Conservation (phyloP, 805 yeast species). For the Ogataea nakhonphanomensis region DNA sequence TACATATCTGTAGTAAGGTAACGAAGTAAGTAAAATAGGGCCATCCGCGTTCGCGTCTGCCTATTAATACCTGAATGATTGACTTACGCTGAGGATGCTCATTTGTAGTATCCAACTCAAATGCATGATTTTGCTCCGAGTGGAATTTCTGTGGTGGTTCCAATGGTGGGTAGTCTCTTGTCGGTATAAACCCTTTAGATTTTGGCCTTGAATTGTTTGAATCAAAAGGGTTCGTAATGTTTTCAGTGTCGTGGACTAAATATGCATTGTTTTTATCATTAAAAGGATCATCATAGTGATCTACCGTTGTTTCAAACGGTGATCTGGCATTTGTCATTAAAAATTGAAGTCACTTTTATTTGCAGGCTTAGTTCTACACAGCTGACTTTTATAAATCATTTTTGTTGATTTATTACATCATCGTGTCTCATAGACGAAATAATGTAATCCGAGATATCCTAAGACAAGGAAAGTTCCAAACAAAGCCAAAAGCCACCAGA, state of each 20-base stretch:
- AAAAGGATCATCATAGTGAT: constrained; percentile 9
- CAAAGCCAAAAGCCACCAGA: constrained; percentile 55
- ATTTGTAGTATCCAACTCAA: not conserved
- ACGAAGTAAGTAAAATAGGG: constrained; percentile 34
- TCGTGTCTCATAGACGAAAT: constrained; percentile 71
- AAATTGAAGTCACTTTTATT: not conserved
- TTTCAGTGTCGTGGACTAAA: not conserved
- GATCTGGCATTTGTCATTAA: not conserved
- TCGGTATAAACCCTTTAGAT: no score
- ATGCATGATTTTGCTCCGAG: no score
- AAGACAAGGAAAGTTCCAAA: constrained; percentile 53
- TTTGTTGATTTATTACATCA: constrained; percentile 25
- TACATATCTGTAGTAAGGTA: constrained; percentile 46
- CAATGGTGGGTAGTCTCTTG: no score
- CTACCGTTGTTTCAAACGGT: constrained; percentile 3
- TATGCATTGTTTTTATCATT: constrained; percentile 7
- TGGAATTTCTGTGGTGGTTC: no score
- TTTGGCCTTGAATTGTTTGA: not conserved
- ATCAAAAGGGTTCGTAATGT: constrained; percentile 1
- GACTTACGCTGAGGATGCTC: not conserved
- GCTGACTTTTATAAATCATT: not conserved
- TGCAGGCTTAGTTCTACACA: constrained; percentile 2
- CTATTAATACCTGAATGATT: constrained; percentile 12
- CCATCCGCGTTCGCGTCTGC: constrained; percentile 17
- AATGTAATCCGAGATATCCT: constrained; percentile 76